Evolutionary conservation across 345 rosid genomes (phyloP).

Genomic region (Moricandia moricandioides): DNA sequence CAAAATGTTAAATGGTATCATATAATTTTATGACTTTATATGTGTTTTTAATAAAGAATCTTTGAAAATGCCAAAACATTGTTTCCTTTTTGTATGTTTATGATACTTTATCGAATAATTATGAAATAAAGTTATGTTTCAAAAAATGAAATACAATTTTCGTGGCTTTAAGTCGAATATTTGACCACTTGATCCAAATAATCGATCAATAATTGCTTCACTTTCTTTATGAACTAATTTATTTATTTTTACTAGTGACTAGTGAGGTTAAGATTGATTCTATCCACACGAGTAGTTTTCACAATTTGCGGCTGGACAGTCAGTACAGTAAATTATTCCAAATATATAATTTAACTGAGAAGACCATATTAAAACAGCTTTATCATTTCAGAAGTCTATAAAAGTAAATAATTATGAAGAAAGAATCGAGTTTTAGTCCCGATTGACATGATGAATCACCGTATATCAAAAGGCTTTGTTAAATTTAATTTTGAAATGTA

Average conservation of each 20-base stretch:
- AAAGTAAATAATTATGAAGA: background rate
- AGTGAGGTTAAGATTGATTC: conserved; percentile 3
- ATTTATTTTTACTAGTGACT: background rate
- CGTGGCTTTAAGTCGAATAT: conserved; percentile 19
- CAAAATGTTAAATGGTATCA: background rate
- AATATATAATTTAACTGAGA: background rate
- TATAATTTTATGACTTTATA: background rate
- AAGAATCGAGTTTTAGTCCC: background rate
- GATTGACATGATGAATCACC: background rate
- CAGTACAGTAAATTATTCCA: background rate
- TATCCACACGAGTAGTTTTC: conserved; percentile 33
- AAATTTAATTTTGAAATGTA: background rate
- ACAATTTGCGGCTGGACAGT: background rate
- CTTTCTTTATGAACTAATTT: background rate
- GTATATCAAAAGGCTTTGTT: background rate
- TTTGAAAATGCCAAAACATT: too few species aligned
- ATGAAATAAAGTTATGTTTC: background rate
- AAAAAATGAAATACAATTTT: background rate
- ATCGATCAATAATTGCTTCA: background rate
- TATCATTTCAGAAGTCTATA: background rate
- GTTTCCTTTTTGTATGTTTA: too few species aligned
- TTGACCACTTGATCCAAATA: conserved; percentile 17
- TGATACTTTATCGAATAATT: background rate
- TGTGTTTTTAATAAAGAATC: background rate
- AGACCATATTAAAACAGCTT: background rate